Evolutionary conservation across 352 stramenopile species (phyloP), one percentile per base, ranked within the genome.

Genomic region (Peronospora destructor): DNA sequence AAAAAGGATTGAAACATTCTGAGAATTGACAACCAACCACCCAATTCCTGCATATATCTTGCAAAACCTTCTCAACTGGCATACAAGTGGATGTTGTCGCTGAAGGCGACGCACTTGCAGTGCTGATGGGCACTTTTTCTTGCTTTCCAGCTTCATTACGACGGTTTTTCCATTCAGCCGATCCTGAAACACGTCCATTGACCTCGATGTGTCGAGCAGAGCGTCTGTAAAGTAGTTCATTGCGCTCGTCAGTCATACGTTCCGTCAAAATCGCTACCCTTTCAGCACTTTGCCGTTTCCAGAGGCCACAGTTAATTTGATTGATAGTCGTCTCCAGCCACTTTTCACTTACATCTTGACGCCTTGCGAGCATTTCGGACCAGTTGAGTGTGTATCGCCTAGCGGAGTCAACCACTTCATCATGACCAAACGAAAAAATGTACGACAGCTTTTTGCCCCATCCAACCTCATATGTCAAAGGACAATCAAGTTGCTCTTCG

Each of bases 401-500:
- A 7, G 91, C 93, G 1, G 94, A 85, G 64, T 98, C 94, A 14
- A 94, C 76, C 8, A 98, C 73, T 63, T 96, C 74, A 63, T 97
- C 86, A 30, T 72, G 66, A 4, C 69, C 73, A 41, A 94, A 86
- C 5, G 91, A 91, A 53, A 97, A 85, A 28, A 97, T 89, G 57
- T 97, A 97, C 47, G 76, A 91, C 0, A 97, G 62, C 32, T 96
- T 84, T 47, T 98, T 98, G 1, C 90, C 91, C 91, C 94, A 98
- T 9, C 91, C 94, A 45, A 93, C 71, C 66, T 98, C 94, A 51
- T 98, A 98, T 35, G 96, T 97, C 16, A 94, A 75, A 9, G 91
- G 86, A 51, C 78, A 74, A 56, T 98, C 87, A 23, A 98, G 81
- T 40, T 97, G 71, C 25, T 94, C 75, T 74, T 98, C 94, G 60